These are phyloP conservation scores for Venturia aucupariae DNA, from an alignment of 2,329 filamentous ascomycete species.

Conservation along the genomic window DNA sequence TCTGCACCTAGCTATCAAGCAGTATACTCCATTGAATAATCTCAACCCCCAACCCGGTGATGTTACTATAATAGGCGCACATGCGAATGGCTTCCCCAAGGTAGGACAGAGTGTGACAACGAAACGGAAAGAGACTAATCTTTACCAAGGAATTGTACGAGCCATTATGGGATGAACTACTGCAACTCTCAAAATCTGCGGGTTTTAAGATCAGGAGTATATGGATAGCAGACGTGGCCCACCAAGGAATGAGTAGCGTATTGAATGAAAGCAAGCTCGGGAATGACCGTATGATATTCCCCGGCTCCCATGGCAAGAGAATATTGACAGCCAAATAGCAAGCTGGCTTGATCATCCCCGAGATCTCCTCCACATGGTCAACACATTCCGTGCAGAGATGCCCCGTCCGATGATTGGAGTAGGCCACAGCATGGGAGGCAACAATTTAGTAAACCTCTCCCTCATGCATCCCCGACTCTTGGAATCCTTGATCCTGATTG, in stretches of 20 bases:
- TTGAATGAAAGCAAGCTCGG: conserved; percentile 69
- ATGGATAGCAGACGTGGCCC: conserved; percentile 84
- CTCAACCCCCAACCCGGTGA: conserved; percentile 59
- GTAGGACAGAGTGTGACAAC: conserved; percentile 31
- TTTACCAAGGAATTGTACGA: conserved; percentile 71
- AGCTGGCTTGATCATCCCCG: conserved; percentile 79
- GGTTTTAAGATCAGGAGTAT: conserved; percentile 69
- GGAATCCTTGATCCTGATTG: conserved; percentile 65
- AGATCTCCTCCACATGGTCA: conserved; percentile 78
- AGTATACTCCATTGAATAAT: conserved; percentile 73
- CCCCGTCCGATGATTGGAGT: conserved; percentile 74
- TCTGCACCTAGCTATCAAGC: conserved; percentile 69
- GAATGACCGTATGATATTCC: conserved; percentile 63
- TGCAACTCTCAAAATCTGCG: conserved; percentile 45
- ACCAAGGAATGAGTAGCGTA: conserved; percentile 68
- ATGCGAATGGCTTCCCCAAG: conserved; percentile 92
- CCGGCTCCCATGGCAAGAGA: background rate
- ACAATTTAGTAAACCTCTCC: conserved; percentile 61
- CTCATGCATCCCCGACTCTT: conserved; percentile 76
- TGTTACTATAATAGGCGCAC: conserved; percentile 74
- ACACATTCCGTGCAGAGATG: conserved; percentile 69
- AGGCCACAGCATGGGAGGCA: conserved; percentile 82
- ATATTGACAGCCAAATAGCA: conserved; percentile 39
- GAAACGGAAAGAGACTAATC: conserved; percentile 15
- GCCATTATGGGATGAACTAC: conserved; percentile 78